Base-by-base conservation (phyloP, 129 eudicot species). In the Helianthus tuberosus region DNA sequence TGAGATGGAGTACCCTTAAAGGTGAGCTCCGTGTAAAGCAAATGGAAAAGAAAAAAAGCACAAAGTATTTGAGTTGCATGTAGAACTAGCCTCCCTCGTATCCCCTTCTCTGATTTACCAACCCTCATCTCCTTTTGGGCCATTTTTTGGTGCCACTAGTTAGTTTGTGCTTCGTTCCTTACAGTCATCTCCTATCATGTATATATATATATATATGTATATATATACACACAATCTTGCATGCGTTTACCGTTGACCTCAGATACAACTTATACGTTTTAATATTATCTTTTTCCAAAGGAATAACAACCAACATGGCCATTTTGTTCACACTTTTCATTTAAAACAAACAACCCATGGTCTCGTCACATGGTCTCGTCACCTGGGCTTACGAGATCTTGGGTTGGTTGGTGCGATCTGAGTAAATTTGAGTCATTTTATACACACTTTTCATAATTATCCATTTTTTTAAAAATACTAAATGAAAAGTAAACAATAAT, bases 21-120 rank as follows among this genome's bases (percentile, higher is more conserved):
- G 52, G 41, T 57, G 53, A 79, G 51, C 59, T 79, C 82, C 0
- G 63, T 47, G 50, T 72, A 79, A 72, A 79, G 74, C 63, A 79
- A 46, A 72, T 66, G 72, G 17, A 79, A 64, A 32, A 79, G 78
- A 32, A 79, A 72, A 14, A 79, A 35, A 15, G 61, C 73, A 79
- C 78, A 72, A 44, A 79, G 82, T 54, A 70, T 57, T 72, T 79
- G 82, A 79, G 73, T 79, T 72, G 78, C 78, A 64, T 64, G 64
- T 15, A 79, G 35, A 72, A 44, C 62, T 8, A 79, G 50, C 54
- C 74, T 72, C 72, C 82, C 52, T 72, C 81, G 36, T 68, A 60
- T 76, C 46, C 81, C 75, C 32, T 65, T 74, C 17, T 61, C 77
- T 29, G 49, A 27, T 73, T 55, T 67, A 32, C 75, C 60, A 68